phyloP scores from a whole-genome alignment of 2,329 filamentous ascomycete species.

The Neopestalotiopsis clavispora region DNA sequence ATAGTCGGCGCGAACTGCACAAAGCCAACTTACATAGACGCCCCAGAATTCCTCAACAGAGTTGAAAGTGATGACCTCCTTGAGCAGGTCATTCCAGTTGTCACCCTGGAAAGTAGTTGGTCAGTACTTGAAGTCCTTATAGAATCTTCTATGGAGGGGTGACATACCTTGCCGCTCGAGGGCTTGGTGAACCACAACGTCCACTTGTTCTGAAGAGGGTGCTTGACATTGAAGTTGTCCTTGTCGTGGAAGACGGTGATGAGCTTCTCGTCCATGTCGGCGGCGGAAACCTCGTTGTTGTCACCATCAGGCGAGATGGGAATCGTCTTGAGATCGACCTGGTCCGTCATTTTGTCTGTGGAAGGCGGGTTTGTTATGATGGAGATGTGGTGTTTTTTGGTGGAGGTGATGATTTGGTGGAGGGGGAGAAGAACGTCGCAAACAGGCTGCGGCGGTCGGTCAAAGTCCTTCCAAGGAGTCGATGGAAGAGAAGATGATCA shows the following conservation, averaged over 20 bases:
- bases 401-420: neutral
- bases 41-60: slow-evolving; percentile 99
- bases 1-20: too few species aligned
- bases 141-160: neutral
- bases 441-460: neutral
- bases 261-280: slow-evolving; percentile 60
- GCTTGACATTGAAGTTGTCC: slow-evolving; percentile 99
- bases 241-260: slow-evolving; percentile 98
- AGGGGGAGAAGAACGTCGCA: neutral
- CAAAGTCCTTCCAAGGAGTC: neutral
- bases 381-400: neutral
- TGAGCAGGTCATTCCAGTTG: slow-evolving; percentile 98
- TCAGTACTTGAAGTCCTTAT: slow-evolving; percentile 17
- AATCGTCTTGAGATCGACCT: slow-evolving; percentile 71
- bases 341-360: slow-evolving; percentile 48
- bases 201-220: slow-evolving; percentile 96
- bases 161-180: slow-evolving; percentile 86
- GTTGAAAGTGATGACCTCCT: slow-evolving; percentile 98
- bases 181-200: slow-evolving; percentile 99
- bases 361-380: neutral
- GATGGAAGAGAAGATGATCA: neutral
- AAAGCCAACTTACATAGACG: slow-evolving; percentile 78
- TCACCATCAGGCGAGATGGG: slow-evolving; percentile 69
- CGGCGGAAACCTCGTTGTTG: slow-evolving; percentile 51
- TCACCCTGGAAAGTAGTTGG: slow-evolving; percentile 67